phyloP scores from a whole-genome alignment of 352 stramenopile genomes.

The Phytophthora palmivora region DNA sequence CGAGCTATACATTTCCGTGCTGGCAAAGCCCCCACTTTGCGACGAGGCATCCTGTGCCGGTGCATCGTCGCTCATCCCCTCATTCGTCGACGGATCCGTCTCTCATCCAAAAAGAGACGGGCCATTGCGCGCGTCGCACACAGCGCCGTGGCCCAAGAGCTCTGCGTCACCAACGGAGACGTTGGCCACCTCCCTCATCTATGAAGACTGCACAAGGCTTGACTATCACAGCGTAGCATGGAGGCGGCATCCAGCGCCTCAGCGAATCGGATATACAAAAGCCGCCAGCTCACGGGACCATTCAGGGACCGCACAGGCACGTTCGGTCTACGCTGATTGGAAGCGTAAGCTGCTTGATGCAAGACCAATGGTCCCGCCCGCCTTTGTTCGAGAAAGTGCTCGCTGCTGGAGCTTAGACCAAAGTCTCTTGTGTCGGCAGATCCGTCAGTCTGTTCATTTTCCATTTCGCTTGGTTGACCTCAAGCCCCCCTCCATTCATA shows the following conservation, averaged over 20 bases:
- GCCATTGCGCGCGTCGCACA: constrained; percentile 14
- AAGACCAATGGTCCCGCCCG: constrained; percentile 10
- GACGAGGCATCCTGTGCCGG: constrained; percentile 27
- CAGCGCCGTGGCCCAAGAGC: constrained; percentile 4
- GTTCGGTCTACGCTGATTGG: constrained; percentile 32
- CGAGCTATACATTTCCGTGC: no score
- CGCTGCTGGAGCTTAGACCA: no score
- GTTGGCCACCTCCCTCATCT: constrained; percentile 15
- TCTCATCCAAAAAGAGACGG: constrained; percentile 23
- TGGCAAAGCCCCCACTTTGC: constrained; percentile 4
- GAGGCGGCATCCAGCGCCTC: constrained; percentile 17
- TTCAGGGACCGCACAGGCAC: constrained; percentile 22
- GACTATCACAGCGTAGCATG: constrained; percentile 25
- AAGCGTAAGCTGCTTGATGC: constrained; percentile 12
- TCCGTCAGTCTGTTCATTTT: constrained; percentile 21
- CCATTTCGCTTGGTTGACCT: constrained; percentile 15
- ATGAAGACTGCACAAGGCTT: constrained; percentile 16
- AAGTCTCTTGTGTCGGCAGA: not conserved
- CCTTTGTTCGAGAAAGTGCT: constrained; percentile 17
- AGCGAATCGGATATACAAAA: constrained; percentile 29
- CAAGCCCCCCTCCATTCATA: constrained; percentile 20
- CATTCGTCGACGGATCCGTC: constrained; percentile 35
- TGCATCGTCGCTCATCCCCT: constrained; percentile 34
- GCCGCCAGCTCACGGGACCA: constrained; percentile 26
- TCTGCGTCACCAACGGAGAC: constrained; percentile 19